phyloP scores from a whole-genome alignment of 495 filamentous ascomycete species.

The Tuber umbilicatum region DNA sequence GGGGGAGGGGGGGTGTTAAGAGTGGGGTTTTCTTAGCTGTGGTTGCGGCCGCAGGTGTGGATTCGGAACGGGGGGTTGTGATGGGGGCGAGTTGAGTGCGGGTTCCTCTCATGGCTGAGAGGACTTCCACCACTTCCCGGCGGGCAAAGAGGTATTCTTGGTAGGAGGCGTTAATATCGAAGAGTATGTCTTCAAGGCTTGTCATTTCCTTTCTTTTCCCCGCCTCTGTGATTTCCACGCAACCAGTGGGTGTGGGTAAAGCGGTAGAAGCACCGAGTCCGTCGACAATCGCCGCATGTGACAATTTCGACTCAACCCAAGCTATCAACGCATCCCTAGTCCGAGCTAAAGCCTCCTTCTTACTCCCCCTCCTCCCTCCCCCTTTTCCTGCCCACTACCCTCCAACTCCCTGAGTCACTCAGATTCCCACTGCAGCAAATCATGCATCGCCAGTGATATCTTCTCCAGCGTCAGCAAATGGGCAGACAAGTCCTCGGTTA shows the following conservation, averaged over 20 bases:
- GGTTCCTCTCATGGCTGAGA: constrained; percentile 14
- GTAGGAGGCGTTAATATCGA: no score
- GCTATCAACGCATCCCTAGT: constrained; percentile 30
- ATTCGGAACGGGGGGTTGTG: not conserved
- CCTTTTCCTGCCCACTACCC: no score
- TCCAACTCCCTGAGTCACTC: constrained; percentile 24
- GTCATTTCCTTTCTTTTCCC: no score
- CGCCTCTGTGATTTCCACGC: constrained; percentile 2
- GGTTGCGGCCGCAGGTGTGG: not conserved
- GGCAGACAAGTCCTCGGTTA: constrained; percentile 15
- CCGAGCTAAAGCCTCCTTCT: constrained; percentile 25
- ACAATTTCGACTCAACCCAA: no score
- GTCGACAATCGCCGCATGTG: no score
- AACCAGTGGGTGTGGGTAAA: not conserved
- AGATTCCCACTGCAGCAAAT: constrained; percentile 23
- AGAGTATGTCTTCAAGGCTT: no score
- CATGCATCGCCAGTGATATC: constrained; percentile 19
- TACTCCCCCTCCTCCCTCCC: constrained; percentile 14
- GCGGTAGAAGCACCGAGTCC: no score
- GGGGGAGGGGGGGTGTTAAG: constrained; percentile 22
- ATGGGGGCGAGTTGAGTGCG: constrained; percentile 4
- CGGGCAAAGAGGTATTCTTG: constrained; percentile 28
- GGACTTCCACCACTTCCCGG: constrained; percentile 27
- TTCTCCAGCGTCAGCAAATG: no score
- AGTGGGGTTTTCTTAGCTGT: not conserved